Percentiles rank a stretch among this genome's conserved stretches.
phyloP scores from a whole-genome alignment of 192 early-diverging fungal genomes.

The Endogone sp. region DNA sequence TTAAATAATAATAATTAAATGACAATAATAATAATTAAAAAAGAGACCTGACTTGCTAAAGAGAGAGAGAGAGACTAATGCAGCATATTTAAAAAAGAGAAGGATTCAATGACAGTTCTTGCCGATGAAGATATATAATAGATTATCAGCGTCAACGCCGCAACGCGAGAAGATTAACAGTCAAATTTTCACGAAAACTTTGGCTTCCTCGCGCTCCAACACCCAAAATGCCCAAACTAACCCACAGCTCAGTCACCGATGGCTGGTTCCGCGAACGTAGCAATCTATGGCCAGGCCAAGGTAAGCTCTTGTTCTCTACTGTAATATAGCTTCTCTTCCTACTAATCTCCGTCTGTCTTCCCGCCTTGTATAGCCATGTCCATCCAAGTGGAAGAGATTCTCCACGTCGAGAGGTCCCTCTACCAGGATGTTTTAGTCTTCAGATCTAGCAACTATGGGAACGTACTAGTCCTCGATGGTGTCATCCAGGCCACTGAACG shows the following conservation, averaged over 20 bases:
- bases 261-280: conserved; percentile 97
- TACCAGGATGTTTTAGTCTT: conserved; percentile 99
- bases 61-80: too few species aligned
- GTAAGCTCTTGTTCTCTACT: conserved; percentile 40
- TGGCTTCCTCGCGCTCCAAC: too few species aligned
- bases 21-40: too few species aligned
- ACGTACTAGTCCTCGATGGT: conserved; percentile 95
- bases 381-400: conserved; percentile 91
- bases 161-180: too few species aligned
- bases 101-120: too few species aligned
- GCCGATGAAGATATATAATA: too few species aligned
- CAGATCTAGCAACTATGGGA: conserved; percentile 91
- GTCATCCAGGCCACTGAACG: conserved; percentile 98
- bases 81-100: too few species aligned
- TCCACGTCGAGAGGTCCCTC: conserved; percentile 91
- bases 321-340: background rate
- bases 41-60: too few species aligned
- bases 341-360: background rate
- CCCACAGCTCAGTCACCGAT: conserved; percentile 90
- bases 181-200: too few species aligned
- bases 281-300: conserved; percentile 98
- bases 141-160: too few species aligned
- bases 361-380: conserved; percentile 93
- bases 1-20: too few species aligned
- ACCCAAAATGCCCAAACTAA: too few species aligned